Percentiles rank a stretch among this genome's conserved stretches.
Evolutionary conservation across 2,329 filamentous ascomycete species (phyloP).

Genomic region (Arthrobotrys megalospora): DNA sequence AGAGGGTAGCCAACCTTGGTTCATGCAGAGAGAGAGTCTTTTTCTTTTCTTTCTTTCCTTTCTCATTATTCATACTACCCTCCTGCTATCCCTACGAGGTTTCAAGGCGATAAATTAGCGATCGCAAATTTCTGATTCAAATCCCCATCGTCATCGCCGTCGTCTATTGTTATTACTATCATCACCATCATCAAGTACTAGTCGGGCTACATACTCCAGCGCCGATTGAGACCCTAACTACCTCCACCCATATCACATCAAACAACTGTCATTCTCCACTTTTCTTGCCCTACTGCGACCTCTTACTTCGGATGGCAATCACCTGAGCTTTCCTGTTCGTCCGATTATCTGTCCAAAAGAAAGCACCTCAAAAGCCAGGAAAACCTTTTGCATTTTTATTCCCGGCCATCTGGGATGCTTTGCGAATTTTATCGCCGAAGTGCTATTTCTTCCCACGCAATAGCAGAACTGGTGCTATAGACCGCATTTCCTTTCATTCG

Average conservation of each 20-base stretch:
- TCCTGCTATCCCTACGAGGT: slow-evolving; percentile 40
- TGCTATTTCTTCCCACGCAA: slow-evolving; percentile 40
- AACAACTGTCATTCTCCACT: slow-evolving; percentile 23
- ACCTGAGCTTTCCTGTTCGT: slow-evolving; percentile 20
- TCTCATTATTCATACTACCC: slow-evolving; percentile 17
- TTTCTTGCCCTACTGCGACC: slow-evolving; percentile 21
- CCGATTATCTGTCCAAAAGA: slow-evolving; percentile 29
- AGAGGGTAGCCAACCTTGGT: slow-evolving; percentile 9
- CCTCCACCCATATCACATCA: background rate
- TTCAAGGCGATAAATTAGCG: slow-evolving; percentile 26
- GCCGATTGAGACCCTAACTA: background rate
- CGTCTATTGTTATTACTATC: slow-evolving; percentile 14
- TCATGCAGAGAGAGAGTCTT: slow-evolving; percentile 32
- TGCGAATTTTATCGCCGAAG: slow-evolving; percentile 60
- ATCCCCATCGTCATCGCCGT: background rate
- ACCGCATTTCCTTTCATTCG: slow-evolving; percentile 22
- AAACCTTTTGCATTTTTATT: slow-evolving; percentile 38
- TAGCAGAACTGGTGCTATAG: slow-evolving; percentile 49
- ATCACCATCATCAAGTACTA: no score
- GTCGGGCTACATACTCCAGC: background rate
- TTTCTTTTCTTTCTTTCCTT: background rate
- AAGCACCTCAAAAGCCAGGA: slow-evolving; percentile 24
- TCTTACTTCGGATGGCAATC: slow-evolving; percentile 11
- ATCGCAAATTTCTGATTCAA: slow-evolving; percentile 41
- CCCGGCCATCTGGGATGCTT: slow-evolving; percentile 46